Evolutionary conservation across 2,329 filamentous ascomycete genomes (phyloP).

Genomic region (Clathrospora elynae): DNA sequence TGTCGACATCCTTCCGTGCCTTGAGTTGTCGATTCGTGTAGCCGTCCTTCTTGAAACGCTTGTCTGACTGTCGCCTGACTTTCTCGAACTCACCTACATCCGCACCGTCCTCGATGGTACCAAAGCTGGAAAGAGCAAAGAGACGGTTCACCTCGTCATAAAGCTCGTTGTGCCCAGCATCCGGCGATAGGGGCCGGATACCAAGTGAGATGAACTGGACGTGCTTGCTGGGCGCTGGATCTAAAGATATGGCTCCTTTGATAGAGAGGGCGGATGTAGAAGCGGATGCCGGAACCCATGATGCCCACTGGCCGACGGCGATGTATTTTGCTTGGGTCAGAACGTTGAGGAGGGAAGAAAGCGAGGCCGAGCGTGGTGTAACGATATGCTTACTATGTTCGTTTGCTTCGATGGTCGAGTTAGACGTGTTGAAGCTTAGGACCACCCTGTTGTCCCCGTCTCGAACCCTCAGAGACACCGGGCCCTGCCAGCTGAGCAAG

Average conservation of each 20-base stretch:
- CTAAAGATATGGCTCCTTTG: constrained; percentile 71
- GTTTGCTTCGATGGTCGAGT: not conserved
- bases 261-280: constrained; percentile 66
- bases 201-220: constrained; percentile 84
- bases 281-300: constrained; percentile 75
- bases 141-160: constrained; percentile 79
- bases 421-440: constrained; percentile 37
- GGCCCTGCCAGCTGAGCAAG: constrained; percentile 69
- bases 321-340: constrained; percentile 70
- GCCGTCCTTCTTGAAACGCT: constrained; percentile 53
- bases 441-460: constrained; percentile 55
- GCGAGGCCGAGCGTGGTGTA: constrained; percentile 23
- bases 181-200: constrained; percentile 65
- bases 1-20: constrained; percentile 70
- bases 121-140: constrained; percentile 79
- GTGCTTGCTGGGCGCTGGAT: constrained; percentile 71
- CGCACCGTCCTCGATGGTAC: constrained; percentile 58
- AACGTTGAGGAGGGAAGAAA: constrained; percentile 47
- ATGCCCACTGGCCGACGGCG: constrained; percentile 55
- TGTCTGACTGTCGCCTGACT: constrained; percentile 45
- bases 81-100: constrained; percentile 47
- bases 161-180: constrained; percentile 65
- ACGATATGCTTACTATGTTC: not conserved
- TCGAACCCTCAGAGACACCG: constrained; percentile 63
- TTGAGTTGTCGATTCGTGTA: constrained; percentile 60